phyloP scores from a whole-genome alignment of 495 filamentous ascomycete genomes.

The Neohortaea acidophila region DNA sequence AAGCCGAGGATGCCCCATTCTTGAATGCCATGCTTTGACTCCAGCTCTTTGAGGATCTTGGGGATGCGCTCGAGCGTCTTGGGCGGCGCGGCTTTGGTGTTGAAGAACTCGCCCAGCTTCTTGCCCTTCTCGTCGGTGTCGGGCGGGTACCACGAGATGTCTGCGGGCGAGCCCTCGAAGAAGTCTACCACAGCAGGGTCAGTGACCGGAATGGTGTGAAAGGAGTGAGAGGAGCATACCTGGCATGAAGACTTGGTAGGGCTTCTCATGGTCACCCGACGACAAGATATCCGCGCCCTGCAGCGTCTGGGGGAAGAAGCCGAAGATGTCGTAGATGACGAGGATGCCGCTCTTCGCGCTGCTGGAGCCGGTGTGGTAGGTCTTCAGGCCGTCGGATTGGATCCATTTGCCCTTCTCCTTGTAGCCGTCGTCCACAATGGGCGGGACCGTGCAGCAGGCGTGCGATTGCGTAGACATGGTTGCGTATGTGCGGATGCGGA shows the following conservation, averaged over 20 bases:
- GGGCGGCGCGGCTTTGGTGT: slow-evolving; percentile 46
- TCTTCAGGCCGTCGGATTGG: slow-evolving; percentile 45
- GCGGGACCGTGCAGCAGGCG: slow-evolving; percentile 60
- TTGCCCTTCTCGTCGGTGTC: slow-evolving; percentile 65
- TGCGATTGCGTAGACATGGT: slow-evolving; percentile 19
- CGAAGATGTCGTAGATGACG: slow-evolving; percentile 58
- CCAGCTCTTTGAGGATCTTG: slow-evolving; percentile 41
- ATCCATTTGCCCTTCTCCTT: slow-evolving; percentile 43
- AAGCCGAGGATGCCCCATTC: slow-evolving; percentile 79
- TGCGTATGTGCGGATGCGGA: slow-evolving; percentile 1
- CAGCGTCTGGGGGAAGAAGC: slow-evolving; percentile 51
- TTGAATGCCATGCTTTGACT: slow-evolving; percentile 40
- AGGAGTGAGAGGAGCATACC: slow-evolving; percentile 1
- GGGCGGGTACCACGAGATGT: slow-evolving; percentile 56
- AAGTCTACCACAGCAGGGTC: slow-evolving; percentile 38
- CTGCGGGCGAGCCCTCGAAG: slow-evolving; percentile 43
- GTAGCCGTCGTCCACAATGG: slow-evolving; percentile 47
- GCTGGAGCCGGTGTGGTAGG: slow-evolving; percentile 49
- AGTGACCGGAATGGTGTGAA: not conserved
- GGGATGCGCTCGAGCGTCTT: slow-evolving; percentile 50
- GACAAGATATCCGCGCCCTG: slow-evolving; percentile 58
- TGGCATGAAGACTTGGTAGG: slow-evolving; percentile 47
- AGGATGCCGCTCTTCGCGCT: slow-evolving; percentile 45
- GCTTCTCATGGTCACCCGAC: slow-evolving; percentile 35
- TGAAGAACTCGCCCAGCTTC: slow-evolving; percentile 63